Evolutionary conservation across 2,329 filamentous ascomycete genomes (phyloP).

Genomic region (Trichoderma breve): DNA sequence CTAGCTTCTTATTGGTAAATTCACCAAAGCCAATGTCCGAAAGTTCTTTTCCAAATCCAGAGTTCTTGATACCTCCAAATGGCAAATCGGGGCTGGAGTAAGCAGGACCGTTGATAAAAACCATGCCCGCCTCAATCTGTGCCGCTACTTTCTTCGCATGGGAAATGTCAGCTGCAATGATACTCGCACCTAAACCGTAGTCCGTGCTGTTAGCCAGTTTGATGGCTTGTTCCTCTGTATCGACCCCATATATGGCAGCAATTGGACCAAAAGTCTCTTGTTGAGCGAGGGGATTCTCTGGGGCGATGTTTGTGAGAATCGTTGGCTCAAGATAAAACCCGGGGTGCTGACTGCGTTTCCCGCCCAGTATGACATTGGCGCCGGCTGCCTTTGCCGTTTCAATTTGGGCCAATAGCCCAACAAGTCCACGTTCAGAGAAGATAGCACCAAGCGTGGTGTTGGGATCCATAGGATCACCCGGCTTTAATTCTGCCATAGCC

Average conservation of each 20-base stretch:
- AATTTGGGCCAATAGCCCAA: not conserved
- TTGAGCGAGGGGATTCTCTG: not conserved
- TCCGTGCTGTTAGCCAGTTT: not conserved
- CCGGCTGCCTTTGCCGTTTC: not conserved
- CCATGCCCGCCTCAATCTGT: not conserved
- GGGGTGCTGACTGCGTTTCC: not conserved
- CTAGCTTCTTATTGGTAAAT: not conserved
- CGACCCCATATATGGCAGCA: not conserved
- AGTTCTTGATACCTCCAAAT: not conserved
- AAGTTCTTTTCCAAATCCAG: not conserved
- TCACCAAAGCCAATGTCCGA: not conserved
- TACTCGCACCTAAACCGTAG: not conserved
- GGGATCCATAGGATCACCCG: not conserved
- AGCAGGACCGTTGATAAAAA: not conserved
- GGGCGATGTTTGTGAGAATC: not conserved
- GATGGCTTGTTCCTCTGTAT: not conserved
- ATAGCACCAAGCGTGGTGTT: not conserved
- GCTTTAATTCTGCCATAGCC: not conserved
- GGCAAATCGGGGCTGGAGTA: not conserved
- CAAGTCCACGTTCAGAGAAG: not conserved
- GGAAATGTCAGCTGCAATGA: not conserved
- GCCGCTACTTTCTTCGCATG: not conserved
- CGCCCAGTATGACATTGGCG: not conserved
- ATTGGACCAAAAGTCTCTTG: conserved; percentile 6
- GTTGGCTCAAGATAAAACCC: conserved; percentile 5